Base-by-base conservation (phyloP, 495 filamentous ascomycete genomes). In the Recurvomyces mirabilis region DNA sequence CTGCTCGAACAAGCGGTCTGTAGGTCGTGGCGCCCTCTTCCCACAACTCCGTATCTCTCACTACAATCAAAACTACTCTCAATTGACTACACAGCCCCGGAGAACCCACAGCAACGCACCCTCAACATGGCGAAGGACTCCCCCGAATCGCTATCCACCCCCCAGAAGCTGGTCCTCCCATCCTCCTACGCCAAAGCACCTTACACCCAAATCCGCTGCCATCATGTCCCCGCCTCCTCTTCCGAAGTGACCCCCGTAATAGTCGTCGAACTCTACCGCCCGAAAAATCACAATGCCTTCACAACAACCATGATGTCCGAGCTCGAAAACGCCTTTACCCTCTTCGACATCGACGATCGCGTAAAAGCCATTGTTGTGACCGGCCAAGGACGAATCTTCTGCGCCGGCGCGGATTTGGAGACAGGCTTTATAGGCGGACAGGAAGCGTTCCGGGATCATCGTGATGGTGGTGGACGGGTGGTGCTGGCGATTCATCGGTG, bases 371-470 rank as follows among this genome's bases (percentile, higher is more conserved):
- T 79, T 25, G 68, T 79, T 5, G 49, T 81, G 11, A 78, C 78
- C 0, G 75, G 76, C 28, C 55, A 63, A n/a, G 75, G 75, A 17
- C 64, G 64, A 43, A 73, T 73, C 22, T 82, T 79, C 60, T 81
- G 77, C 53, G 75, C 75, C 7, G 77, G 78, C n/a, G 74, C 74
- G 20, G 78, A 81, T 59, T 57, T 80, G n/a, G 68, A 75, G n/a
- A 61, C 62, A 25, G 73, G 68, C 4, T 69, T 75, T 50, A 36
- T 48, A 12, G 52, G 60, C 24, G 60, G 60, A 1, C 23, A 52
- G 11, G 61, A 64, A 39, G 43, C 20, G 20, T 43, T 30, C 9
- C 13, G 35, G 12, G 41, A 46, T 21, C 42, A 43, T 17, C 14
- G 36, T 5, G 17, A 68, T 55, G 66, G 69, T 18, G 76, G 74